Base-by-base conservation (phyloP, 2,329 filamentous ascomycete genomes). In the Sclerotinia nivalis region DNA sequence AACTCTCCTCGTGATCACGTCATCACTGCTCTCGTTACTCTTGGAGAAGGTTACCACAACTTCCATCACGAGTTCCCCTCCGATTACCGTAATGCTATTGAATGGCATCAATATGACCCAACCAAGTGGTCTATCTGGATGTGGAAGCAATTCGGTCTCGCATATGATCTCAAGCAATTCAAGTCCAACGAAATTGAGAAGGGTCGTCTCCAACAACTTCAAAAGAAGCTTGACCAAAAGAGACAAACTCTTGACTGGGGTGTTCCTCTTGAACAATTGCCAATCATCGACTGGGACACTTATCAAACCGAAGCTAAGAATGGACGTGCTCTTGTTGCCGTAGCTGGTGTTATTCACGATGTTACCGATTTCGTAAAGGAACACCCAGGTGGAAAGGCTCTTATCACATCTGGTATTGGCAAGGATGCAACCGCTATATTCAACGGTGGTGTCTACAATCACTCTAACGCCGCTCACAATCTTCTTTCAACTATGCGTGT, bases 41-140 rank as follows among this genome's bases (percentile, higher is more conserved):
- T 96, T 31, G 93, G 93, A 62, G 93, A 94, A 82, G 93, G 93
- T 43, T 96, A 96, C 84, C 93, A 96, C 87, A 96, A 96, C 86
- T 96, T 96, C 87, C 93, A 96, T 83, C 93, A 96, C 86, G 93
- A 96, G 81, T 96, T 96, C 83, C 93, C 93, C 68, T 95, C 92
- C 15, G 93, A 96, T 81, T 96, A 96, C 88, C 92, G 93, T 80
- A 96, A 96, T 80, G 93, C 92, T 72, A 95, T 96, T 75, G 86
- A 93, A 82, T 96, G 93, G 92, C 91, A 89, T 83, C 93, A 96
- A 83, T 96, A 96, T 78, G 93, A 96, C 80, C 93, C 93, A 60
- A 96, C 93, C 80, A 96, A 96, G 84, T 96, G 93, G 92, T 86
- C 83, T 79, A 96, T 96, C 84, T 93, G 89, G 89, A 77, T 84